Conservation (phyloP, 768 basidiomycete species). For the Pleurotus ostreatus region DNA sequence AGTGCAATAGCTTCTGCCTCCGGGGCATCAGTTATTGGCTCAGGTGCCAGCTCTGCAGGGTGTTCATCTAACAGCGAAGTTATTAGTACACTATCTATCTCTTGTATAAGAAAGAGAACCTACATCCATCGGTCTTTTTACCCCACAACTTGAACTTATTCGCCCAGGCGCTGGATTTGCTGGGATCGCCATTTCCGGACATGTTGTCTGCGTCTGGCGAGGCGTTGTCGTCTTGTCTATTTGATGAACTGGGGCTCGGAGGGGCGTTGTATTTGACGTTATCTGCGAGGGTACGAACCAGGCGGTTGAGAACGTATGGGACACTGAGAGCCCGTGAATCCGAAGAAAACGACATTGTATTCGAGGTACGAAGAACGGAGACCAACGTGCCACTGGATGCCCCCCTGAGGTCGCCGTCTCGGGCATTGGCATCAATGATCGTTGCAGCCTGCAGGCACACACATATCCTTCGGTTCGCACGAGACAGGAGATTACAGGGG, state of each 20-base stretch:
- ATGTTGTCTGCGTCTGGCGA: neutral
- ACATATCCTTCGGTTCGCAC: too few relatives aligned
- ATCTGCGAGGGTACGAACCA: constrained; percentile 1
- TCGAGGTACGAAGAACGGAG: neutral
- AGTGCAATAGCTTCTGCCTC: constrained; percentile 44
- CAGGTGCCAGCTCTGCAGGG: neutral
- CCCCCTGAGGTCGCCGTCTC: too few relatives aligned
- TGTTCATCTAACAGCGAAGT: too few relatives aligned
- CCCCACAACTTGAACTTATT: constrained; percentile 7
- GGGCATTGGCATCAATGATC: too few relatives aligned
- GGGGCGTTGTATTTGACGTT: constrained; percentile 2
- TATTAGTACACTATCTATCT: neutral
- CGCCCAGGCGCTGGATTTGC: neutral
- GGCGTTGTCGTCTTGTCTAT: neutral
- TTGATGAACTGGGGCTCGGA: neutral
- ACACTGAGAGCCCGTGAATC: constrained; percentile 4
- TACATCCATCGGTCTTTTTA: neutral
- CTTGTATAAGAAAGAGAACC: neutral
- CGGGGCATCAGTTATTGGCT: neutral
- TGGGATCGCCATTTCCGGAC: neutral
- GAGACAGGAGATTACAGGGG: too few relatives aligned
- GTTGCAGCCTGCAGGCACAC: too few relatives aligned
- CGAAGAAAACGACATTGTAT: constrained; percentile 7
- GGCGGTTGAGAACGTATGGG: constrained; percentile 4
- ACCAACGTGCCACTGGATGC: too few relatives aligned